Base-by-base conservation (phyloP, 805 yeast genomes). In the Candida nemodendra region DNA sequence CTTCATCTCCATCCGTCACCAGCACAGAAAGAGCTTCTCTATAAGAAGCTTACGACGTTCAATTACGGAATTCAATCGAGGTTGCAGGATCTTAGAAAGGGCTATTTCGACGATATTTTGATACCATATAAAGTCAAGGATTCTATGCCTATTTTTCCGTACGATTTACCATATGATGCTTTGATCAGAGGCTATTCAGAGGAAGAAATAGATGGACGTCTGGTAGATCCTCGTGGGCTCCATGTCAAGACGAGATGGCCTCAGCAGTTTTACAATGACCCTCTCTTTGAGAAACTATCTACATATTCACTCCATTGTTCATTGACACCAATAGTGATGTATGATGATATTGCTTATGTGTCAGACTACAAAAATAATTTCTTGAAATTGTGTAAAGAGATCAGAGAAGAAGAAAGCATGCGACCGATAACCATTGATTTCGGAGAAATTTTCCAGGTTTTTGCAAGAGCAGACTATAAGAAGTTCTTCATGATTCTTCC, bases 291-390 rank as follows among this genome's bases (percentile, higher is more conserved):
- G 15, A 43, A 42, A 5, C 26, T 38, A 11, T 25, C 49, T 7
- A 42, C 48, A 2, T 42, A 43, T 26, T 34, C 38, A 8, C 35
- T 46, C 14, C 59, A 54, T 32, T 38, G 49, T 27, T 49, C 56
- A 4, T 36, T 59, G 22, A 41, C 59, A 2, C 64, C 64, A 11
- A 41, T 53, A n/a, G 41, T 59, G 5, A 9, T 43, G 16, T 55
- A 45, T 37, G 45, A 48, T 4, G 19, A 30, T 2, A 13, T 24
- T 12, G 39, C 37, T 11, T 36, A 47, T 14, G 30, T 42, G 9
- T 11, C 30, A 11, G 33, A 25, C 17, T 54, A 45, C 36, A 44
- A 44, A 26, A 34, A 32, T 14, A 34, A 42, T 15, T 43, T 47
- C 15, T 14, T 39, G 6, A 23, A 26, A 13, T 18, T 42, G 23